Conservation (phyloP, 257 asterid species). For the Mentha longifolia region DNA sequence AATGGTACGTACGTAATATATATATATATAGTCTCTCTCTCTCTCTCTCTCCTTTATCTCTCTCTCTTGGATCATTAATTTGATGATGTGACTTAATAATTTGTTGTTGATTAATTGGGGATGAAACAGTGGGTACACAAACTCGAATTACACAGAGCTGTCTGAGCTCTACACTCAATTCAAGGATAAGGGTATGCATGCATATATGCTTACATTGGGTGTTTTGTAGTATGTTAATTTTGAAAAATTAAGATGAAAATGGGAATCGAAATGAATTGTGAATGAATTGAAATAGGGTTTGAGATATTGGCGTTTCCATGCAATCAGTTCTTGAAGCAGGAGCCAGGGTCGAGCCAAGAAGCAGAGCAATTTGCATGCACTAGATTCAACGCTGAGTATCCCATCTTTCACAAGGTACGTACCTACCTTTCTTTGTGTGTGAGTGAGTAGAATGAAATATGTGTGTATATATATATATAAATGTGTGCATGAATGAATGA, state of each 20-base stretch:
- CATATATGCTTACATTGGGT: background rate
- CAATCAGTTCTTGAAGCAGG: conserved; percentile 80
- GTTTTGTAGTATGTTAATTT: background rate
- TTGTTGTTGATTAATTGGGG: conserved; percentile 26
- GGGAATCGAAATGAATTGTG: too few species aligned
- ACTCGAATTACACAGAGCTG: conserved; percentile 72
- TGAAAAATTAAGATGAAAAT: background rate
- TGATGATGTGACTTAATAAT: background rate
- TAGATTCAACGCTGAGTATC: conserved; percentile 73
- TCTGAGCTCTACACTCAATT: conserved; percentile 62
- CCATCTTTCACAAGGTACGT: conserved; percentile 69
- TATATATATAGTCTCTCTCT: background rate
- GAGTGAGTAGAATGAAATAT: too few species aligned
- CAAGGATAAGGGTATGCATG: conserved; percentile 67
- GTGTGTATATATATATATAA: too few species aligned
- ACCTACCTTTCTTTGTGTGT: too few species aligned
- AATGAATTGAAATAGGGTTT: conserved; percentile 54
- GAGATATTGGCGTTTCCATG: conserved; percentile 86
- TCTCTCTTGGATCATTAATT: background rate
- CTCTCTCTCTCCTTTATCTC: background rate
- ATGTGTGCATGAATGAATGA: too few species aligned
- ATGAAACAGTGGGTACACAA: conserved; percentile 72
- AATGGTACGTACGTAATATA: conserved; percentile 77
- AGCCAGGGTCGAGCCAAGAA: conserved; percentile 70
- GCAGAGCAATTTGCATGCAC: conserved; percentile 72